Conservation (phyloP, 768 basidiomycete genomes). For the Boletus vermiculosoides region DNA sequence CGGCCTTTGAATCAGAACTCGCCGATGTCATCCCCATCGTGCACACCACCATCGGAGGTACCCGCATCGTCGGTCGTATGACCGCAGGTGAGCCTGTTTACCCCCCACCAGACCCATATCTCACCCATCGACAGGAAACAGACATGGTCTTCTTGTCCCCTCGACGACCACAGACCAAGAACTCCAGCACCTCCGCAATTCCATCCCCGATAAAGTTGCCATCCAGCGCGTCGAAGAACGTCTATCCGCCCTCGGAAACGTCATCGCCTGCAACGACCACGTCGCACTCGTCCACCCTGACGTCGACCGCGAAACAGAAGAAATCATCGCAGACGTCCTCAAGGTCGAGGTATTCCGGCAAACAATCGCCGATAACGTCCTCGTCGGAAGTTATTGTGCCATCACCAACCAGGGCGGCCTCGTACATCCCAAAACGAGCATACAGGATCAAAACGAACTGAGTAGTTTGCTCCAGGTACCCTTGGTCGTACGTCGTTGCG, state of each 20-base stretch:
- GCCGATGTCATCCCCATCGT: slow-evolving; percentile 94
- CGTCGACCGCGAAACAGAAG: slow-evolving; percentile 96
- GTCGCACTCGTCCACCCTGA: slow-evolving; percentile 99
- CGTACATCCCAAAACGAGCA: slow-evolving; percentile 95
- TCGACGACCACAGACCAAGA: slow-evolving; percentile 97
- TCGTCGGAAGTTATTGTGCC: slow-evolving; percentile 94
- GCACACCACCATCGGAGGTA: slow-evolving; percentile 93
- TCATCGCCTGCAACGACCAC: slow-evolving; percentile 98
- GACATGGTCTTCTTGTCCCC: slow-evolving; percentile 95
- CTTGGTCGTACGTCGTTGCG: slow-evolving; percentile 68
- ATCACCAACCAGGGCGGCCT: slow-evolving; percentile 97
- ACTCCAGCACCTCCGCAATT: slow-evolving; percentile 94
- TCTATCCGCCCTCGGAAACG: slow-evolving; percentile 94
- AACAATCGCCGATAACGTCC: slow-evolving; percentile 93
- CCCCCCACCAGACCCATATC: background rate
- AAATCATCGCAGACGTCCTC: slow-evolving; percentile 98
- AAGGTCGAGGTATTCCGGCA: slow-evolving; percentile 99
- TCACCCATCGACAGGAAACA: slow-evolving; percentile 61
- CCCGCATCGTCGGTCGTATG: slow-evolving; percentile 88
- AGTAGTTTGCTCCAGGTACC: slow-evolving; percentile 93
- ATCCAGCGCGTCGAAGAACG: slow-evolving; percentile 98
- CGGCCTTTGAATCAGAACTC: slow-evolving; percentile 93
- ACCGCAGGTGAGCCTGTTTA: slow-evolving; percentile 66
- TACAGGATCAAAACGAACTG: slow-evolving; percentile 97
- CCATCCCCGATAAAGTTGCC: slow-evolving; percentile 88